These are phyloP conservation scores for Alternaria sp. DNA, from an alignment of 2,329 filamentous ascomycete genomes.

Conservation along the genomic window DNA sequence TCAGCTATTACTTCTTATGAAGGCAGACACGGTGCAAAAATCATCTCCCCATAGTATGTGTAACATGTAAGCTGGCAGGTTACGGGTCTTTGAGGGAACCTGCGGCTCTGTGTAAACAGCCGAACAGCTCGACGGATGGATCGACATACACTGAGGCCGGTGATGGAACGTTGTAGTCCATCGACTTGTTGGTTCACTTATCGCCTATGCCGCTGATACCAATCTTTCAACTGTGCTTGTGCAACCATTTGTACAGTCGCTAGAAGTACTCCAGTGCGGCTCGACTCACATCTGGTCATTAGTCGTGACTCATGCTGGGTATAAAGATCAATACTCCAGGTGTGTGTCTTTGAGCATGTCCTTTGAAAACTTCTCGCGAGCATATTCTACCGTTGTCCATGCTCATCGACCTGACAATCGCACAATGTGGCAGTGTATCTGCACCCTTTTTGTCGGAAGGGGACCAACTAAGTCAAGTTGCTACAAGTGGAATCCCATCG, in stretches of 20 bases:
- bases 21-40: background rate
- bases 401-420: background rate
- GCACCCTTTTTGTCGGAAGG: background rate
- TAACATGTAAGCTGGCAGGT: background rate
- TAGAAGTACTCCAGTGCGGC: too few relatives aligned
- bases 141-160: background rate
- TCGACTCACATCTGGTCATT: background rate
- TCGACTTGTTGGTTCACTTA: background rate
- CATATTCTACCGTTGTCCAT: background rate
- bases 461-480: background rate
- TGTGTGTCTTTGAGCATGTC: background rate
- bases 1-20: background rate
- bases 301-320: background rate
- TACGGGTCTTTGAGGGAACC: background rate
- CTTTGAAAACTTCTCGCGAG: background rate
- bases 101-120: background rate
- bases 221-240: background rate
- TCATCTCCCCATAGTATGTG: background rate
- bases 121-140: background rate
- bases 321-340: background rate
- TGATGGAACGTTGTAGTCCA: background rate
- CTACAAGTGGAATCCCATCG: background rate
- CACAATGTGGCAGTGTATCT: conserved; percentile 1
- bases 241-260: too few relatives aligned
- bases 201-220: background rate